Evolutionary conservation across 768 basidiomycete genomes (phyloP), one percentile per base, ranked within the genome.

Genomic region (Leccinum subgranulosum): DNA sequence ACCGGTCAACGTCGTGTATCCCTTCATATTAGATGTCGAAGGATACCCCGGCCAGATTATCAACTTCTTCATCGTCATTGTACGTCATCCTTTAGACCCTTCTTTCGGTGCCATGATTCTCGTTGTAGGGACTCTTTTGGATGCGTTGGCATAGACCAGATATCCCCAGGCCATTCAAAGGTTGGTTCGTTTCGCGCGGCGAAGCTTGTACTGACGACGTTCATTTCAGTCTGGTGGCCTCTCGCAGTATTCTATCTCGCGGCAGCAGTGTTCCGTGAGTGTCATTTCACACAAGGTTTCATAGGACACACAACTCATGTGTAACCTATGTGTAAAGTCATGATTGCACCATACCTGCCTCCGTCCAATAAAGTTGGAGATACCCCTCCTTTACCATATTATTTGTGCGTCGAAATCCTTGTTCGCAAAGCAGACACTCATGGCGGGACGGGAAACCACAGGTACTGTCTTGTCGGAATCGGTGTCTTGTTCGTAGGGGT

Each of bases 1-100:
- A 0, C 84, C 84, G 1, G 75, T 78, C 3, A 58, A 66, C 4
- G 76, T 84, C 10, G 84, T 75, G 0, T 85, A 85, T 63, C 83
- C 84, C 0, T 86, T 85, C 59, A 85, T 85, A 53, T 73, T 86
- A 4, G 83, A 85, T 54, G 75, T 85, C 12, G 77, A 83, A 57
- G 70, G 68, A 34, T 72, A 73, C 50, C 85, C 84, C 2, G 56
- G 43, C 28, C 83, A 84, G 56, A 82, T 85, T 31, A 78, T 86
- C 63, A 79, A 81, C 57, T 64, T 85, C 5, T 82, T 84, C 62
- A 76, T 85, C 49, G 75, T 84, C 34, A 33, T 79, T n/a, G 83
- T 84, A 59, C n/a, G 81, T 70, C 4, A 11, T 0, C 11, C 6
- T 7, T 15, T 2, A 3, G 36, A 4, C 34, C 7, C 4, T 17